A percentile compares a stretch with the other conserved stretches of the same genome.
Evolutionary conservation across 805 yeast species (phyloP).

Genomic region (Candida suzukii): DNA sequence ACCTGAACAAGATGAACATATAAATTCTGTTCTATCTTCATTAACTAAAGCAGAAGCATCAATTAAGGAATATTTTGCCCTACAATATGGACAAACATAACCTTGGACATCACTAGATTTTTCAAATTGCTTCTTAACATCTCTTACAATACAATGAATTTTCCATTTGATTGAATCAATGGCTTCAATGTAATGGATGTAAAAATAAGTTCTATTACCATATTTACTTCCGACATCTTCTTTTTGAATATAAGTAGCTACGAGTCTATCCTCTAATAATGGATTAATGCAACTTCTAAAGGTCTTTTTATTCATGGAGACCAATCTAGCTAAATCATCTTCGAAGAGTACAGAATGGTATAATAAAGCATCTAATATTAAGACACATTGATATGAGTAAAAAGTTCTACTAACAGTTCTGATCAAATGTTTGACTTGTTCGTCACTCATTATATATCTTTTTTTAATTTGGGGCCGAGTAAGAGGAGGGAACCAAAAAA

Average conservation of each 20-base stretch:
- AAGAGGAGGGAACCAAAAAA: too few species aligned
- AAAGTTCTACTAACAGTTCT: slow-evolving; percentile 82
- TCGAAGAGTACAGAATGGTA: slow-evolving; percentile 88
- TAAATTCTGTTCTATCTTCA: slow-evolving; percentile 71
- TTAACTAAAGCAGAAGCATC: slow-evolving; percentile 82
- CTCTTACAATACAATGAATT: slow-evolving; percentile 76
- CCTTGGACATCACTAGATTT: slow-evolving; percentile 90
- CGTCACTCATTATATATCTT: slow-evolving; percentile 3
- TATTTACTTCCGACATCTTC: slow-evolving; percentile 62
- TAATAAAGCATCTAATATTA: slow-evolving; percentile 80
- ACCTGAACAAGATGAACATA: slow-evolving; percentile 80
- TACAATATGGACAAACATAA: slow-evolving; percentile 82
- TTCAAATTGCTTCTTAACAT: slow-evolving; percentile 74
- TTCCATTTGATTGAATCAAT: slow-evolving; percentile 97
- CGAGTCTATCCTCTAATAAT: slow-evolving; percentile 75
- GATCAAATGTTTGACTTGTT: slow-evolving; percentile 35
- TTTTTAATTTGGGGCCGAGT: too few species aligned
- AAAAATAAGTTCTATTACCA: slow-evolving; percentile 73
- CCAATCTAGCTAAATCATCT: slow-evolving; percentile 76
- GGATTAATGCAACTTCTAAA: slow-evolving; percentile 75
- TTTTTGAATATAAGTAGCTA: slow-evolving; percentile 65
- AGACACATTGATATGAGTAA: slow-evolving; percentile 75
- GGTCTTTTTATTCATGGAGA: slow-evolving; percentile 83
- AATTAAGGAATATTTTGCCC: slow-evolving; percentile 70
- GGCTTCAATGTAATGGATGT: slow-evolving; percentile 82